phyloP scores from a whole-genome alignment of 495 filamentous ascomycete genomes.

The Aspergillus biplanus region DNA sequence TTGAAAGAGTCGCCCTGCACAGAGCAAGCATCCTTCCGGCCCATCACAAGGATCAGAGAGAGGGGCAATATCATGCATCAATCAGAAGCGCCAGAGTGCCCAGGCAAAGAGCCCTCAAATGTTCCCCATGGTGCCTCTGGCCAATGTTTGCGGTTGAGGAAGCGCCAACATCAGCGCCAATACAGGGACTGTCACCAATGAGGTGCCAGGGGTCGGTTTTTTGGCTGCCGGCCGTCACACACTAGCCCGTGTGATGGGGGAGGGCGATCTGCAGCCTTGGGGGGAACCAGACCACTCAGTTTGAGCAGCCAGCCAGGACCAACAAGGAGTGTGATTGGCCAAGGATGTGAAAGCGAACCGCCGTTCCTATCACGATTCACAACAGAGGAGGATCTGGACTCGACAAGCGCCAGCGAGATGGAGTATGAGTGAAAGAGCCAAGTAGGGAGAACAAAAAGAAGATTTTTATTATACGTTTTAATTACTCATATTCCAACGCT shows the following conservation, averaged over 20 bases:
- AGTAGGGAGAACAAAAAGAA: no score
- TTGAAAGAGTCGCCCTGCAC: constrained; percentile 1
- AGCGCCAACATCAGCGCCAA: constrained; percentile 41
- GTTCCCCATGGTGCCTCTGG: constrained; percentile 44
- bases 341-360: no score
- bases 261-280: constrained; percentile 39
- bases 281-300: constrained; percentile 1
- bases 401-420: no score
- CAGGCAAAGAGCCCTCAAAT: constrained; percentile 26
- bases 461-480: no score
- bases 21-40: constrained; percentile 13
- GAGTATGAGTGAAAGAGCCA: no score
- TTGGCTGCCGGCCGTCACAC: constrained; percentile 44
- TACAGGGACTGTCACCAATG: constrained; percentile 40
- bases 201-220: constrained; percentile 23
- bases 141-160: constrained; percentile 45
- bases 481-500: no score
- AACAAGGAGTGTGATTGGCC: no score
- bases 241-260: constrained; percentile 44
- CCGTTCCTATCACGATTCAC: no score
- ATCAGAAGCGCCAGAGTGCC: constrained; percentile 30
- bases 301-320: neutral
- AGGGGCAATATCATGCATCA: constrained; percentile 33
- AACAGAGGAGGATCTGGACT: no score
- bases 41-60: constrained; percentile 33